Evolutionary conservation across 2,329 filamentous ascomycete genomes (phyloP).

Genomic region (Penicillium digitatum): DNA sequence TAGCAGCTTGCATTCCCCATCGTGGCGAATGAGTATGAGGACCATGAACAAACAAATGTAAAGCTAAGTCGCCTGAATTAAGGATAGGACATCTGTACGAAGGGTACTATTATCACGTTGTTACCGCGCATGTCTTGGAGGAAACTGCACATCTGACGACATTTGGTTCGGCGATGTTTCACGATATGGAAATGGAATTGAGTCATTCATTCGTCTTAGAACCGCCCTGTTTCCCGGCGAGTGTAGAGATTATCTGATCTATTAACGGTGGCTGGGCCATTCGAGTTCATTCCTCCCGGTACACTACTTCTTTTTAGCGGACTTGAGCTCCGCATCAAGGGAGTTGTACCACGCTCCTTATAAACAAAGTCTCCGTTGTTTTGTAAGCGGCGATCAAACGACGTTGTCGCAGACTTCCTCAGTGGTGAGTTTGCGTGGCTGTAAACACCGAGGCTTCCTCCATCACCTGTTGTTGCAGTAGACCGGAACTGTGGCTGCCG

Average conservation of each 20-base stretch:
- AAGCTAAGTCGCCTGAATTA: constrained; percentile 4
- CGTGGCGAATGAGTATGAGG: constrained; percentile 11
- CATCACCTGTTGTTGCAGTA: constrained; percentile 52
- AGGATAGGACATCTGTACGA: constrained; percentile 7
- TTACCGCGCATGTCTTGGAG: background rate
- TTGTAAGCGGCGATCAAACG: constrained; percentile 42
- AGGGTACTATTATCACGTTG: background rate
- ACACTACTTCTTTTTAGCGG: constrained; percentile 45
- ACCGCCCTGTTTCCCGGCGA: constrained; percentile 32
- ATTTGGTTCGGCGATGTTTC: background rate
- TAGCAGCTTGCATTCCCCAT: constrained; percentile 13
- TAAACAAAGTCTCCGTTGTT: constrained; percentile 38
- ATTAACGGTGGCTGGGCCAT: constrained; percentile 25
- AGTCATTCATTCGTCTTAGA: constrained; percentile 20
- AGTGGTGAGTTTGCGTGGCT: constrained; percentile 77
- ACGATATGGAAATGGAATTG: background rate
- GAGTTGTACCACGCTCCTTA: constrained; percentile 36
- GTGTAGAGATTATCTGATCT: constrained; percentile 31
- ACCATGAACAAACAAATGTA: background rate
- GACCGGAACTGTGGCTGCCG: constrained; percentile 54
- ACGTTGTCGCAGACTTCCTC: constrained; percentile 68
- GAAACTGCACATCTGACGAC: background rate
- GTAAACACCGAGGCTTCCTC: constrained; percentile 76
- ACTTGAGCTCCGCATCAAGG: constrained; percentile 39
- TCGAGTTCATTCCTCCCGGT: constrained; percentile 33